Conservation (phyloP, 2,329 filamentous ascomycete genomes). For the Fusarium piperis region DNA sequence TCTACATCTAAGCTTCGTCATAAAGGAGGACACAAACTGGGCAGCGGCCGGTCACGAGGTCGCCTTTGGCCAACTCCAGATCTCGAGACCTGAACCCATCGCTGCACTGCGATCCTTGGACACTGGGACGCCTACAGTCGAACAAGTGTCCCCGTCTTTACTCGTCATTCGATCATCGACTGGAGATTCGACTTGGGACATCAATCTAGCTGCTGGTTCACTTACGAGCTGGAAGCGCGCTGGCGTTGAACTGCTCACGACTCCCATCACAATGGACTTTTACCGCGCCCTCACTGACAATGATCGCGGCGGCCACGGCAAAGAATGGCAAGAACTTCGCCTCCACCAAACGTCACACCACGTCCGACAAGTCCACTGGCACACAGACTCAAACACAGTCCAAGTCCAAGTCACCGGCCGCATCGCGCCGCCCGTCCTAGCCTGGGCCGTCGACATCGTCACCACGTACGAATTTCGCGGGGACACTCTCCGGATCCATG, state of each 20-base stretch:
- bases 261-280: conserved; percentile 61
- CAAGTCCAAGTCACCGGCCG: conserved; percentile 60
- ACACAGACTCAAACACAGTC: conserved; percentile 44
- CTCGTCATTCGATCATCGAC: conserved; percentile 50
- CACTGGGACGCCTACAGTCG: conserved; percentile 35
- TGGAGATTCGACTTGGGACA: conserved; percentile 52
- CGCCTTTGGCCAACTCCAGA: conserved; percentile 58
- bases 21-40: conserved; percentile 60
- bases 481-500: conserved; percentile 57
- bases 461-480: conserved; percentile 66
- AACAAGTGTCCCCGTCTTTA: conserved; percentile 10
- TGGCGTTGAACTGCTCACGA: conserved; percentile 53
- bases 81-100: conserved; percentile 49
- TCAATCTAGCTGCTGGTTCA: conserved; percentile 55
- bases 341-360: conserved; percentile 59
- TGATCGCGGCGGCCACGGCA: conserved; percentile 62
- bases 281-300: conserved; percentile 75
- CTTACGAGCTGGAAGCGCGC: conserved; percentile 54
- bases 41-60: conserved; percentile 60
- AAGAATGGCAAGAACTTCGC: conserved; percentile 63
- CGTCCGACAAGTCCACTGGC: conserved; percentile 48
- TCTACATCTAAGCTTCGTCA: conserved; percentile 59
- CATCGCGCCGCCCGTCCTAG: conserved; percentile 70
- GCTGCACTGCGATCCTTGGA: conserved; percentile 21
- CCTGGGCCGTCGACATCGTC: conserved; percentile 64